These are phyloP conservation scores for Xylaria flabelliformis DNA, from an alignment of 495 filamentous ascomycete genomes.

Conservation along the genomic window DNA sequence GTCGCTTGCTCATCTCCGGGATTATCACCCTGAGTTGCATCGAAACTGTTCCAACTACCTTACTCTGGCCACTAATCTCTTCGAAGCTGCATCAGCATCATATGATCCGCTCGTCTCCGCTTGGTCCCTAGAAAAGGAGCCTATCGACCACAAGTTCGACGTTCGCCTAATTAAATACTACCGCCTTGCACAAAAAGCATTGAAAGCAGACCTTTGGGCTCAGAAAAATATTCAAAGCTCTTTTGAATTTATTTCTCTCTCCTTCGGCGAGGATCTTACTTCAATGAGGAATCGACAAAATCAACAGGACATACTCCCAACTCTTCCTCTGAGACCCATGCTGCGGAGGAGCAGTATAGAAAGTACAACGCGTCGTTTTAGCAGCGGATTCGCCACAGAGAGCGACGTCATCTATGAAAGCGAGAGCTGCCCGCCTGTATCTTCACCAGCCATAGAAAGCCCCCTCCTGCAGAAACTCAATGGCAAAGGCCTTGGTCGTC, in stretches of 20 bases:
- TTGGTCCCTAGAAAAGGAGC: constrained; percentile 38
- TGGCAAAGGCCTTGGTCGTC: background rate
- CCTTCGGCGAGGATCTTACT: background rate
- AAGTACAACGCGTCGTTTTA: background rate
- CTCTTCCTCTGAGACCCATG: background rate
- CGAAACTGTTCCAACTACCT: background rate
- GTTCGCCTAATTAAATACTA: constrained; percentile 37
- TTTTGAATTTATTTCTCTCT: background rate
- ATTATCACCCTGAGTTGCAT: constrained; percentile 14
- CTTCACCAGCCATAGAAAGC: background rate
- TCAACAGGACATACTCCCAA: background rate
- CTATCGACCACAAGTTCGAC: constrained; percentile 30
- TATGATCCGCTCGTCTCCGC: constrained; percentile 34
- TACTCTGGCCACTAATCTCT: background rate
- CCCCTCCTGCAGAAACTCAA: background rate
- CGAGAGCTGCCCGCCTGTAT: background rate
- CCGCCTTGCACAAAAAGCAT: constrained; percentile 32
- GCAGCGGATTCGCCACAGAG: background rate
- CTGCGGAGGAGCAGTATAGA: background rate
- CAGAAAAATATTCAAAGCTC: background rate
- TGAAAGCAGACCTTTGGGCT: background rate
- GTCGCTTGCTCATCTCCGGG: constrained; percentile 19
- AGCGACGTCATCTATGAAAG: background rate
- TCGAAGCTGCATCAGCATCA: constrained; percentile 22
- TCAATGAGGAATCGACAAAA: background rate